A percentile compares a stretch with the other conserved stretches of the same genome.
Evolutionary conservation across 2,329 filamentous ascomycete species (phyloP).

Genomic region (Paecilomyces fulvus): DNA sequence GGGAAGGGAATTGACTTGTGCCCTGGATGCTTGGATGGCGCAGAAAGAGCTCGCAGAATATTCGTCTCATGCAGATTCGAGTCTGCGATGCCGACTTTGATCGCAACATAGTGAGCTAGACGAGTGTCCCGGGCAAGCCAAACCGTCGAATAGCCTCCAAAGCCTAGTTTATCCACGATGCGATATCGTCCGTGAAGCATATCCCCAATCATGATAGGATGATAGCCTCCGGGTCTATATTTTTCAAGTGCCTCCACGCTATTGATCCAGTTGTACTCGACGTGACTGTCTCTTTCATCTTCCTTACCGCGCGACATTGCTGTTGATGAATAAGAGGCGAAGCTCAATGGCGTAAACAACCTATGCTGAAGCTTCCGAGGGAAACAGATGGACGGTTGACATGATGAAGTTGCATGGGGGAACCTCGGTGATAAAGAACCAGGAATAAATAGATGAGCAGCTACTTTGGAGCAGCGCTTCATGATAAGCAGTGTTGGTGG

Average conservation of each 20-base stretch:
- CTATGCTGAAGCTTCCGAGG: background rate
- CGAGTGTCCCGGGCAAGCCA: slow-evolving; percentile 32
- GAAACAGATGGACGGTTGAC: background rate
- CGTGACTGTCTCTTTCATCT: background rate
- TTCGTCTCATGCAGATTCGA: slow-evolving; percentile 11
- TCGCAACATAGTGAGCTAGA: slow-evolving; percentile 17
- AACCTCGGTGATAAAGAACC: too few species aligned
- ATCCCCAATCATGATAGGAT: slow-evolving; percentile 26
- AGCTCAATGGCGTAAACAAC: background rate
- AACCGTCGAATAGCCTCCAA: slow-evolving; percentile 34
- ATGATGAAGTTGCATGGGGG: too few species aligned
- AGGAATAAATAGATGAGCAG: too few species aligned
- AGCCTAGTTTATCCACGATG: slow-evolving; percentile 36
- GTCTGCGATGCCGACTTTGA: slow-evolving; percentile 20
- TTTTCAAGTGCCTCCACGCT: slow-evolving; percentile 21
- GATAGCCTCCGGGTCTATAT: slow-evolving; percentile 25
- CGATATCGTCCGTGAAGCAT: slow-evolving; percentile 25
- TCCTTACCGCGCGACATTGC: too few species aligned
- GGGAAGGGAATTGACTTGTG: slow-evolving; percentile 4
- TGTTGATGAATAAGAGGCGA: background rate
- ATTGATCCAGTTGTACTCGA: slow-evolving; percentile 22
- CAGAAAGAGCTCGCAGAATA: slow-evolving; percentile 14
- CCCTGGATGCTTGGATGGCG: slow-evolving; percentile 2
- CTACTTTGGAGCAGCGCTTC: too few species aligned
- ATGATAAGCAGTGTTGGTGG: too few species aligned